These are phyloP conservation scores for Alternaria solani DNA, from an alignment of 2,329 filamentous ascomycete genomes.

Conservation along the genomic window DNA sequence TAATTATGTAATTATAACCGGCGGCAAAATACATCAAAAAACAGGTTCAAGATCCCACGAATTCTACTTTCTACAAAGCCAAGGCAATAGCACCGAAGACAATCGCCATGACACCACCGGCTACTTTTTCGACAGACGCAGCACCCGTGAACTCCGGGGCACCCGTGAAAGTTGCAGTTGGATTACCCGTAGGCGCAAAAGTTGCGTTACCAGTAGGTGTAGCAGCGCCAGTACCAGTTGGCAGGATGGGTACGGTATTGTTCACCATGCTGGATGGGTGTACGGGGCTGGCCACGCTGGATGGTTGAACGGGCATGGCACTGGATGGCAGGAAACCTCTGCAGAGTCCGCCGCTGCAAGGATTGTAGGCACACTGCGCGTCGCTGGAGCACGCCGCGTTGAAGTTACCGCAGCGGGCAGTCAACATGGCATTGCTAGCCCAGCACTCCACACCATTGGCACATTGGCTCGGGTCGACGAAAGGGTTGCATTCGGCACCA, in stretches of 20 bases:
- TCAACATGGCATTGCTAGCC: constrained; percentile 23
- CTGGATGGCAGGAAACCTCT: constrained; percentile 20
- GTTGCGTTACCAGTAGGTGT: constrained; percentile 7
- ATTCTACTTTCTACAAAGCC: constrained; percentile 14
- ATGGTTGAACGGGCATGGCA: not conserved
- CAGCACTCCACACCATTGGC: constrained; percentile 21
- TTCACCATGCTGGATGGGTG: constrained; percentile 5
- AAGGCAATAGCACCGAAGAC: constrained; percentile 22
- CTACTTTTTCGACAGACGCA: constrained; percentile 16
- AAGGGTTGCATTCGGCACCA: constrained; percentile 24
- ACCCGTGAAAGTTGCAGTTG: not conserved
- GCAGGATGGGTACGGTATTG: constrained; percentile 9
- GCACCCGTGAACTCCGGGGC: constrained; percentile 24
- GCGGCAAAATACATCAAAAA: not conserved
- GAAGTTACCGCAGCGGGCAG: constrained; percentile 28
- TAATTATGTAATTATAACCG: not conserved
- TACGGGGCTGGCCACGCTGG: not conserved
- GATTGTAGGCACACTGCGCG: constrained; percentile 27
- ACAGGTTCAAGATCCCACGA: not conserved
- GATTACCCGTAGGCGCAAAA: constrained; percentile 5
- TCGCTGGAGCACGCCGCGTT: constrained; percentile 24
- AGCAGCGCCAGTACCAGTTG: constrained; percentile 12
- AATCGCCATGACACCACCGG: constrained; percentile 19
- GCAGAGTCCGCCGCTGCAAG: constrained; percentile 27
- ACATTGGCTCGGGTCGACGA: constrained; percentile 13